Base-by-base conservation (phyloP, 805 yeast species). In the Yarrowia sp. region DNA sequence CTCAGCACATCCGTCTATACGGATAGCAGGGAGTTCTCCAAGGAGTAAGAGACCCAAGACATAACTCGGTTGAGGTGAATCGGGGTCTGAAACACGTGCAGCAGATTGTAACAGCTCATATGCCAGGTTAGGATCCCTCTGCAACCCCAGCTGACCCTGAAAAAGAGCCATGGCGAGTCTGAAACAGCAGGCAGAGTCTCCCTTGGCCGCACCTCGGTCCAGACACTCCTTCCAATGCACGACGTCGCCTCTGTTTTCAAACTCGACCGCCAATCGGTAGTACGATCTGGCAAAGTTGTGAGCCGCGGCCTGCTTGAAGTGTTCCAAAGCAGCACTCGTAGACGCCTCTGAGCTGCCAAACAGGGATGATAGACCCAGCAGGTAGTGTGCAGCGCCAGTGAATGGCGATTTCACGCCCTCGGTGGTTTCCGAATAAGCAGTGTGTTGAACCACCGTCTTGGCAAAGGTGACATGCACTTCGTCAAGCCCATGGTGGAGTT, bases 171-270 rank as follows among this genome's bases (percentile, higher is more conserved):
- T 74, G 12, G 77, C 79, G 64, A 79, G 69, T n/a, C 82, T 69
- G 70, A 78, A 81, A 49, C 74, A 72, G 53, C 82, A 81, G 12
- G 81, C 81, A 14, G 80, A 72, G 69, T 81, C 83, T 10, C 74
- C 71, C 7, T 71, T 69, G 38, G 72, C 73, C 15, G 79, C 77
- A 10, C 83, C 83, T 3, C 74, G 74, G 66, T 75, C 74, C 69
- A 75, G 78, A 40, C 77, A 75, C 15, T 72, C 72, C 14, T 78
- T 69, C 3, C 81, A 80, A 32, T 72, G 71, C 16, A 52, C 68
- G n/a, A 67, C 50, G 49, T 78, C 77, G 46, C 77, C 78, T 16
- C 75, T 72, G 5, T 72, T 68, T 65, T 79, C 82, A 40, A 76
- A 76, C 15, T 74, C 72, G 8, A 63, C 56, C 3, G 79, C 83